A percentile compares a stretch with the other conserved stretches of the same genome.
Evolutionary conservation across 2,329 filamentous ascomycete genomes (phyloP).

Genomic region (Arachnopeziza araneosa): DNA sequence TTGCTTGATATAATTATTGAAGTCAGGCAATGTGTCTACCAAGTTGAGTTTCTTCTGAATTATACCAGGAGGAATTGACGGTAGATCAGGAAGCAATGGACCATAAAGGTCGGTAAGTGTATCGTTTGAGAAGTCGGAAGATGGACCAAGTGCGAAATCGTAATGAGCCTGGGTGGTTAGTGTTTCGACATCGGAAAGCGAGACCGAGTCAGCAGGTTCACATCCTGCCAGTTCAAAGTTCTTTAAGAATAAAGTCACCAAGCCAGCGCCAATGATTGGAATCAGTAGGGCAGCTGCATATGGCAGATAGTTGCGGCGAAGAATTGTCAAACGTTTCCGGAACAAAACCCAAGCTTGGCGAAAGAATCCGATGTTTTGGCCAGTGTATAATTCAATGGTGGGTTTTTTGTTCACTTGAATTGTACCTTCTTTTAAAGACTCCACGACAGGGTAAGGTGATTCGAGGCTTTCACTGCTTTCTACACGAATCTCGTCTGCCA

Average conservation of each 20-base stretch:
- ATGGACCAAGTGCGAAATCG: conserved; percentile 38
- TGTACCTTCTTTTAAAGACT: conserved; percentile 21
- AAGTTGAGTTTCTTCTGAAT: not conserved
- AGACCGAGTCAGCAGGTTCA: conserved; percentile 42
- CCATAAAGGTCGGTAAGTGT: conserved; percentile 19
- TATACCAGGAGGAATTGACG: not conserved
- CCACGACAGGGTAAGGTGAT: conserved; percentile 10
- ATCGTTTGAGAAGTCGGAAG: conserved; percentile 34
- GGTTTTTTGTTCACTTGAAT: conserved; percentile 7
- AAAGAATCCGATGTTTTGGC: conserved; percentile 61
- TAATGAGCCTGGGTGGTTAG: conserved; percentile 18
- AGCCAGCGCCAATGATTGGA: conserved; percentile 71
- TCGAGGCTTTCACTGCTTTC: not conserved
- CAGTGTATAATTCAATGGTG: conserved; percentile 57
- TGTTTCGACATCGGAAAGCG: conserved; percentile 31
- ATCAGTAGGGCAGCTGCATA: conserved; percentile 70
- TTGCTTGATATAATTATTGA: conserved; percentile 57
- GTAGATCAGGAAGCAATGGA: conserved; percentile 13
- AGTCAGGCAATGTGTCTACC: conserved; percentile 61
- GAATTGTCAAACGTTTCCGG: conserved; percentile 68
- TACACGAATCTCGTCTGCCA: conserved; percentile 71
- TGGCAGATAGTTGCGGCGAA: conserved; percentile 73
- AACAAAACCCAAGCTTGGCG: conserved; percentile 71
- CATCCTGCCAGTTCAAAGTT: conserved; percentile 48
- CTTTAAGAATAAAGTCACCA: conserved; percentile 72